These are phyloP conservation scores for Pelargonium nanum DNA, from an alignment of 345 rosid species.

Conservation along the genomic window DNA sequence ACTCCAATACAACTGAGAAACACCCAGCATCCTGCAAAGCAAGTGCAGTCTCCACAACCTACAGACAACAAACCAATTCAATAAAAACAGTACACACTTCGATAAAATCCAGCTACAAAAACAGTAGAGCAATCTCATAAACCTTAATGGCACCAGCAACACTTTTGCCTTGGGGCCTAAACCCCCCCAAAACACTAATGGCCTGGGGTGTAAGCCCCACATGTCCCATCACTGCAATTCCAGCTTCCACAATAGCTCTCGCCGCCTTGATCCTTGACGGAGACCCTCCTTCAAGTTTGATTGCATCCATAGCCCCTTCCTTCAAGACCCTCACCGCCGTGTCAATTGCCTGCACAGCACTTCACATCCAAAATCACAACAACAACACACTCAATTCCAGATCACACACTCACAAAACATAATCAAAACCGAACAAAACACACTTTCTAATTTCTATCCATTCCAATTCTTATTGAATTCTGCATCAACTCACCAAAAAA, in stretches of 20 bases:
- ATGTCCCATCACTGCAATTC: conserved; percentile 94
- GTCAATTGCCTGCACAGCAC: conserved; percentile 65
- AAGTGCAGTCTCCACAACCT: conserved; percentile 94
- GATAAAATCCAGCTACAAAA: not conserved
- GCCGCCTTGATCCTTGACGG: conserved; percentile 74
- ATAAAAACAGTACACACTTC: not conserved
- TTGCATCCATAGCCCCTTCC: conserved; percentile 92
- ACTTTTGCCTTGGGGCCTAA: conserved; percentile 84
- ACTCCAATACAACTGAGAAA: conserved; percentile 81
- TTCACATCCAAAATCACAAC: conserved; percentile 6
- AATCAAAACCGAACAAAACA: no score
- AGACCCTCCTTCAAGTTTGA: conserved; percentile 87
- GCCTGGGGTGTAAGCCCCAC: conserved; percentile 97
- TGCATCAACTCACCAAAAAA: no score
- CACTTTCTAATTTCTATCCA: no score
- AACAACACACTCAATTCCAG: conserved; percentile 12
- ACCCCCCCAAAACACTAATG: conserved; percentile 92
- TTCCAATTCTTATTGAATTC: no score
- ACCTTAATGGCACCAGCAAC: conserved; percentile 81
- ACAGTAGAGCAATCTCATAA: not conserved
- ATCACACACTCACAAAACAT: not conserved
- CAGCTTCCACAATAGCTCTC: conserved; percentile 79
- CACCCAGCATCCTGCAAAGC: conserved; percentile 92
- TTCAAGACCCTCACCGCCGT: conserved; percentile 69
- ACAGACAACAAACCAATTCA: conserved; percentile 11